A percentile compares a stretch with the other conserved stretches of the same genome.
Conservation (phyloP, 1,284 basidiomycete species). For the Phenoliferia sp. region DNA sequence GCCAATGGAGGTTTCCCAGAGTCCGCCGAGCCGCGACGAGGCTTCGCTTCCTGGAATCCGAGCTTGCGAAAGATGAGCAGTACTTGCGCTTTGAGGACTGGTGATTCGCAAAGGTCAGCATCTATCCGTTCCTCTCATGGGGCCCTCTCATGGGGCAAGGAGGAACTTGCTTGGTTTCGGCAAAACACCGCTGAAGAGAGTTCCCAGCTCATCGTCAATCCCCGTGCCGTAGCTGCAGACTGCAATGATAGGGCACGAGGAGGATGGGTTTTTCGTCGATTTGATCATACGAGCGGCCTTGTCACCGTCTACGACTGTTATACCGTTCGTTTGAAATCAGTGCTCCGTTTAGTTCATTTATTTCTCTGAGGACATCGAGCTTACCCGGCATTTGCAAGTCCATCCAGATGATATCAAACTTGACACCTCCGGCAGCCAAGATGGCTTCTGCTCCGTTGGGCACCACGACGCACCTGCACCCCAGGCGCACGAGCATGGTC, state of each 20-base stretch:
- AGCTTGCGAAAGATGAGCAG: conserved; percentile 3
- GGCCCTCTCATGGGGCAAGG: too few relatives aligned
- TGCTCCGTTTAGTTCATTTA: too few relatives aligned
- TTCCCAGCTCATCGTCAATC: conserved; percentile 51
- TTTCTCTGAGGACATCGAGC: conserved; percentile 37
- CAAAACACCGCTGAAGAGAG: conserved; percentile 77
- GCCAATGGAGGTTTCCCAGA: background rate
- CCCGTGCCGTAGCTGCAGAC: conserved; percentile 48
- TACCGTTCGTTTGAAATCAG: too few relatives aligned
- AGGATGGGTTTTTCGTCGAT: conserved; percentile 87
- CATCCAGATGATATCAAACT: conserved; percentile 50
- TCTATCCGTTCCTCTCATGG: too few relatives aligned
- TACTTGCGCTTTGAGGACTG: conserved; percentile 1
- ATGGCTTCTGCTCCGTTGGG: conserved; percentile 94
- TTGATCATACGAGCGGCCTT: conserved; percentile 89
- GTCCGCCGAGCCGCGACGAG: background rate
- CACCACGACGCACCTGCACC: conserved; percentile 89
- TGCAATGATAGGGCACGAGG: conserved; percentile 82
- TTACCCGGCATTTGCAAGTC: conserved; percentile 43
- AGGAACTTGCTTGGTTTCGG: too few relatives aligned
- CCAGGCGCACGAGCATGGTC: conserved; percentile 82
- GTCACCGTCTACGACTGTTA: conserved; percentile 74
- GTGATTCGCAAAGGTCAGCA: too few relatives aligned
- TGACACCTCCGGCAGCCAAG: conserved; percentile 86
- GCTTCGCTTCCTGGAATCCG: background rate